Percentiles rank a stretch among this genome's conserved stretches.
phyloP scores from a whole-genome alignment of 2,329 filamentous ascomycete genomes.

The Fusarium aywerte region DNA sequence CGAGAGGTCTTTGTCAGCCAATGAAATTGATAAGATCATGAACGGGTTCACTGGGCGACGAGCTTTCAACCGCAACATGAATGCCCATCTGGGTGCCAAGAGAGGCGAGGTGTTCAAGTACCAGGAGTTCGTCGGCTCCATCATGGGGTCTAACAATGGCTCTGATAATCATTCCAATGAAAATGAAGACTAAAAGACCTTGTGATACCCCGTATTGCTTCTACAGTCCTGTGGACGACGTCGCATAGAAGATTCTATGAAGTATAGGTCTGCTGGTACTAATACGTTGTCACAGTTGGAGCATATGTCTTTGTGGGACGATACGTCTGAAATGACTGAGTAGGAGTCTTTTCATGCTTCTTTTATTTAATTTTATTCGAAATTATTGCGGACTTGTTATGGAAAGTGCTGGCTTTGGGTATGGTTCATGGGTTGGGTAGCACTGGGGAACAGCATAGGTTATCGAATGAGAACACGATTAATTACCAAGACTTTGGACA shows the following conservation, averaged over 20 bases:
- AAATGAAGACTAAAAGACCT: constrained; percentile 40
- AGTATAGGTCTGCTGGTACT: background rate
- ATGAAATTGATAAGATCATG: constrained; percentile 88
- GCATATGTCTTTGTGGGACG: background rate
- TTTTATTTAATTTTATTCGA: constrained; percentile 1
- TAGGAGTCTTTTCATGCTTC: background rate
- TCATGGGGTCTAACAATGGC: constrained; percentile 65
- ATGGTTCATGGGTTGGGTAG: constrained; percentile 22
- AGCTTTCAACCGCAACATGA: constrained; percentile 77
- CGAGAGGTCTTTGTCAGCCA: constrained; percentile 69
- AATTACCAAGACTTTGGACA: background rate
- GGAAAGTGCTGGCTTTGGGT: constrained; percentile 22
- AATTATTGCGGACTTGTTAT: constrained; percentile 11
- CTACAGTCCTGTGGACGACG: background rate
- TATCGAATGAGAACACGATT: constrained; percentile 33
- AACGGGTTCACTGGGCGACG: constrained; percentile 85
- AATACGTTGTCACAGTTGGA: background rate
- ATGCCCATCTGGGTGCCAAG: constrained; percentile 64
- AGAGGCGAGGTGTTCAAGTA: constrained; percentile 93
- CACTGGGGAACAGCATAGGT: constrained; percentile 22
- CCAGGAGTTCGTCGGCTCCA: constrained; percentile 84
- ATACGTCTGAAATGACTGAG: background rate
- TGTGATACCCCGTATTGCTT: background rate
- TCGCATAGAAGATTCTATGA: background rate
- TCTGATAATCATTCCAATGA: constrained; percentile 50